A percentile compares a stretch with the other conserved stretches of the same genome.
Evolutionary conservation across 805 yeast genomes (phyloP).

Genomic region (Candida koratica): DNA sequence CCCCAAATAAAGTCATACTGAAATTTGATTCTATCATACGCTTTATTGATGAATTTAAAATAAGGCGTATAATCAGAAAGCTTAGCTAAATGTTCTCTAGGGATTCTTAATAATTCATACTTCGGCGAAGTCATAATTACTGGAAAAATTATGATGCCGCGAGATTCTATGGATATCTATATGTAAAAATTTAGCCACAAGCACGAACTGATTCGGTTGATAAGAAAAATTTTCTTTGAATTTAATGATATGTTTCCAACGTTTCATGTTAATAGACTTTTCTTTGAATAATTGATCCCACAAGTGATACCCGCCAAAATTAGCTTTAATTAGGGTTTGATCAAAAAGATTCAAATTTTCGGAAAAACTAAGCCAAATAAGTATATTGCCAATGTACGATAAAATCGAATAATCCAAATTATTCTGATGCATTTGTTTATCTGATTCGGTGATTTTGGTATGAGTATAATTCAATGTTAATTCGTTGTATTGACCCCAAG

Average conservation of each 20-base stretch:
- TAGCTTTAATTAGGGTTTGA: conserved; percentile 3
- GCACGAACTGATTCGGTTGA: conserved; percentile 39
- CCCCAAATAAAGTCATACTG: conserved; percentile 41
- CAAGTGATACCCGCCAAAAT: conserved; percentile 37
- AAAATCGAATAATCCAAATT: conserved; percentile 36
- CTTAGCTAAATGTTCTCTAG: conserved; percentile 5
- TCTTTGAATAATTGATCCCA: conserved; percentile 38
- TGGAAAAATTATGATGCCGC: too few relatives aligned
- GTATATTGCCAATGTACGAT: conserved; percentile 35
- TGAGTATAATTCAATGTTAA: conserved; percentile 30
- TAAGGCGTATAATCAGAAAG: conserved; percentile 1
- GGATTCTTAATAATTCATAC: conserved; percentile 4
- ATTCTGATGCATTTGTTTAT: conserved; percentile 31
- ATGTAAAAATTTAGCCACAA: conserved; percentile 33
- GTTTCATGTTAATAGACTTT: conserved; percentile 32
- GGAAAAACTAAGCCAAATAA: conserved; percentile 26
- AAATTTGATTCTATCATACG: conserved; percentile 46
- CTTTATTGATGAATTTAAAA: conserved; percentile 41
- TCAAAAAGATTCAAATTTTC: conserved; percentile 8
- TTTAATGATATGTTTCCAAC: conserved; percentile 41
- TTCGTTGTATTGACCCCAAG: conserved; percentile 28
- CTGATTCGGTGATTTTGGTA: conserved; percentile 33
- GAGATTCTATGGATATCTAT: conserved; percentile 1
- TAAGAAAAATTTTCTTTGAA: conserved; percentile 33
- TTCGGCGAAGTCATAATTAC: conserved; percentile 1